Evolutionary conservation across 2,329 filamentous ascomycete genomes (phyloP).

Genomic region (Fusarium tuaranense): DNA sequence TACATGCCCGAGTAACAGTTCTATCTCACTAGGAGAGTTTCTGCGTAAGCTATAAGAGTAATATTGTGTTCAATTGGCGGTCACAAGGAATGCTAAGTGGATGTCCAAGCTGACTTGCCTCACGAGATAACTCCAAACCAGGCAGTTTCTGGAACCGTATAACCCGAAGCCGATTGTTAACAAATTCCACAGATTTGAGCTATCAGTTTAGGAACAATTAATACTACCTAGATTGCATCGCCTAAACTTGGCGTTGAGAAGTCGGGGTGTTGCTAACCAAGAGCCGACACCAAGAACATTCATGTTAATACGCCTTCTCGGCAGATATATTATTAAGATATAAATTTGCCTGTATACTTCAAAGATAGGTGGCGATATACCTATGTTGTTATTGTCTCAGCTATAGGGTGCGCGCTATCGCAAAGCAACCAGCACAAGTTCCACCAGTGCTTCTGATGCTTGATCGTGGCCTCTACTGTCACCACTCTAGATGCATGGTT

Average conservation of each 20-base stretch:
- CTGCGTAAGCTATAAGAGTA: neutral
- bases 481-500: neutral
- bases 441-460: neutral
- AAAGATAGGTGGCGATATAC: neutral
- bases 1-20: neutral
- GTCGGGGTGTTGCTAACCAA: neutral
- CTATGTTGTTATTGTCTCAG: neutral
- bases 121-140: conserved; percentile 40
- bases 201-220: neutral
- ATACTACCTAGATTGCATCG: neutral
- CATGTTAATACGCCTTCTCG: neutral
- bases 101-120: neutral
- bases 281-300: neutral
- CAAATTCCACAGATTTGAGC: neutral
- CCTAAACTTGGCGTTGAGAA: neutral
- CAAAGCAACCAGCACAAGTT: neutral
- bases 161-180: neutral
- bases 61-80: neutral
- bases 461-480: neutral
- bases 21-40: neutral
- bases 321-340: neutral
- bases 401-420: neutral
- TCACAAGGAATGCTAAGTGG: neutral
- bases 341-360: neutral
- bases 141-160: neutral